A percentile compares a stretch with the other conserved stretches of the same genome.
These are phyloP conservation scores for Sordariomycetes sp. DNA, from an alignment of 2,329 filamentous ascomycete genomes.

Conservation along the genomic window DNA sequence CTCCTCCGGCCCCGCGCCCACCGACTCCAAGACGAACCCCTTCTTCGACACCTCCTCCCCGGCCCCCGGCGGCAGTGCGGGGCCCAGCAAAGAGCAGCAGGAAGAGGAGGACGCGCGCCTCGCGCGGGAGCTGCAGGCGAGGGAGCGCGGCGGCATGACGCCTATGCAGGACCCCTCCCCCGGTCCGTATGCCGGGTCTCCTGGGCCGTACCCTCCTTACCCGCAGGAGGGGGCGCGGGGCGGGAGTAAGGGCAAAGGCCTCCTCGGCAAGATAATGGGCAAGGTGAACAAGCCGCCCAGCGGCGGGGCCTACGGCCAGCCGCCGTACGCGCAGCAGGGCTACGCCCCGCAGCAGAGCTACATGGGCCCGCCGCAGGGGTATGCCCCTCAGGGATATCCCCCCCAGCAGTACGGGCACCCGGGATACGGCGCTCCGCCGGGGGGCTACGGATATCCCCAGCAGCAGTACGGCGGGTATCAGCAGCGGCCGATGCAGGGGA, in stretches of 20 bases:
- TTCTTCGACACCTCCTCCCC: conserved; percentile 32
- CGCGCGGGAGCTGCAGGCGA: conserved; percentile 67
- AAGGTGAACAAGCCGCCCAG: conserved; percentile 23
- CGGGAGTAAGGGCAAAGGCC: conserved; percentile 23
- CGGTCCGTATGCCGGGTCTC: conserved; percentile 16
- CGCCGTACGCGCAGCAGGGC: neutral
- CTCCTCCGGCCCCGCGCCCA: conserved; percentile 22
- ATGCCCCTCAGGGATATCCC: conserved; percentile 11
- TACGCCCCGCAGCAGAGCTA: conserved; percentile 2
- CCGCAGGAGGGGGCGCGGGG: conserved; percentile 8
- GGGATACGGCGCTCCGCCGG: neutral
- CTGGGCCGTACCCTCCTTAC: conserved; percentile 13
- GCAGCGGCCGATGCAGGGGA: conserved; percentile 15
- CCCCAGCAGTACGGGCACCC: neutral
- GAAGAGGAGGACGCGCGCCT: conserved; percentile 65
- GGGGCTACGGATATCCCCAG: conserved; percentile 8
- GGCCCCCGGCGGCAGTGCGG: conserved; percentile 10
- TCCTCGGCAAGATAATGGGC: conserved; percentile 38
- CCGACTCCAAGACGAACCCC: conserved; percentile 56
- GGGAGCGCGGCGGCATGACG: conserved; percentile 37
- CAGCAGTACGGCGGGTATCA: conserved; percentile 14
- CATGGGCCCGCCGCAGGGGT: conserved; percentile 15
- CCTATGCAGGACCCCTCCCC: conserved; percentile 15
- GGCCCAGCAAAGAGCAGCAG: conserved; percentile 13
- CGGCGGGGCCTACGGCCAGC: neutral